Base-by-base conservation (phyloP, 306 rosid genomes). In the Citrullus amarus region DNA sequence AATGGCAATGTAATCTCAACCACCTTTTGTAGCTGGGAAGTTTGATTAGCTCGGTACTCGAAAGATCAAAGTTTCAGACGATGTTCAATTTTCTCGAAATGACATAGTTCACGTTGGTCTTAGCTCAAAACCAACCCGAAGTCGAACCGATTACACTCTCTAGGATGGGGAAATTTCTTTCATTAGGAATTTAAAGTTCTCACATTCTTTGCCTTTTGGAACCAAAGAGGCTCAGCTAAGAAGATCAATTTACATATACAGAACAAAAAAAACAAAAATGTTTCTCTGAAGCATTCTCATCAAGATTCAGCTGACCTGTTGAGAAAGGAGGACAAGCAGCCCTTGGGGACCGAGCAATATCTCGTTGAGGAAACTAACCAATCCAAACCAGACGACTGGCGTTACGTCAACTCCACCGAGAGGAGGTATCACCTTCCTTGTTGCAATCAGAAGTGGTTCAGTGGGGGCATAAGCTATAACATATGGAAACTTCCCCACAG, bases 331-430 rank as follows among this genome's bases (percentile, higher is more conserved):
- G 34, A 92, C 99, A 14, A 95, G 92, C 14, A 95, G 86, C 41
- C 97, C 97, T 81, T 95, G 98, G n/a, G 97, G 99, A 43, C 99
- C 97, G 6, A 95, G 93, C 58, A 95, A 90, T 79, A 95, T 95
- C 82, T 95, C 99, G 78, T 88, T 95, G 39, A 95, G 97, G 84
- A 92, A 95, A 84, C 97, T 91, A 20, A 91, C 16, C 79, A 95
- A 83, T 76, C 97, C 98, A 61, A 95, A 95, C 99, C 97, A 92
- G 65, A 92, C 99, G 55, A 92, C 97, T 18, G 97, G 99, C 34
- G 96, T 89, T 18, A 92, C 99, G 22, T 92, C 99, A 72, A 95
- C 97, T 60, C 97, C 99, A 18, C 89, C 99, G 39, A 91, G 90
- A 63, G 97, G 99, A 46, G 97, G 97, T 75, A 95, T 95, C 84